A percentile compares a stretch with the other conserved stretches of the same genome.
phyloP scores from a whole-genome alignment of 2,329 filamentous ascomycete species.

The Monilinia vaccinii-corymbosi region DNA sequence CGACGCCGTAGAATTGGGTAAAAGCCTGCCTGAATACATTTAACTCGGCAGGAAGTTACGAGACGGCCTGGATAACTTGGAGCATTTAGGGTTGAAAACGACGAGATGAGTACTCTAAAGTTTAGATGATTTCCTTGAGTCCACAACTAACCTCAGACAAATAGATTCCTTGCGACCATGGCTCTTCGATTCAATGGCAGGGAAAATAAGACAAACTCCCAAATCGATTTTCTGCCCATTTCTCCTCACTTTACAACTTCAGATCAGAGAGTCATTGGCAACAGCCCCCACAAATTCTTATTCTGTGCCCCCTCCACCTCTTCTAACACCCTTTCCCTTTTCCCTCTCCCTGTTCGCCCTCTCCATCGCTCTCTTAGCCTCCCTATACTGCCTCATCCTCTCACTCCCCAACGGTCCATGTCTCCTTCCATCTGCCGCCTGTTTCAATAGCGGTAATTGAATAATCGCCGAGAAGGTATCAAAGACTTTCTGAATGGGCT shows the following conservation, averaged over 20 bases:
- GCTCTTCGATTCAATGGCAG: background rate
- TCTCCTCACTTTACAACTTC: background rate
- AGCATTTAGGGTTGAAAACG: background rate
- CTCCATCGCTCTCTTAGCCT: constrained; percentile 34
- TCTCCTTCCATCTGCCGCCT: constrained; percentile 36
- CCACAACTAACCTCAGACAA: background rate
- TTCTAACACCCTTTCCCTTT: background rate
- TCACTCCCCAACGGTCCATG: constrained; percentile 35
- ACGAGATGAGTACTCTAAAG: background rate
- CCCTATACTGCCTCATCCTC: constrained; percentile 34
- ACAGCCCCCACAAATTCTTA: no score
- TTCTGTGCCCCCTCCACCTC: background rate
- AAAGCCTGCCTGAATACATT: background rate
- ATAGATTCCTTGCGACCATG: background rate
- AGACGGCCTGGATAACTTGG: background rate
- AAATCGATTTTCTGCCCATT: background rate
- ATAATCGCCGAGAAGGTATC: constrained; percentile 41
- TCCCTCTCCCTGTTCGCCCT: constrained; percentile 15
- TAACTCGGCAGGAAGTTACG: background rate
- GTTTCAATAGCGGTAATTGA: constrained; percentile 39
- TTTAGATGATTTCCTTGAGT: background rate
- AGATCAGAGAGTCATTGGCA: background rate
- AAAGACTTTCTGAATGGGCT: constrained; percentile 36
- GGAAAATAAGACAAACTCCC: background rate
- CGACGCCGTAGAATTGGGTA: background rate